Evolutionary conservation across 2,329 filamentous ascomycete genomes (phyloP).

Genomic region (Talaromyces funiculosus): DNA sequence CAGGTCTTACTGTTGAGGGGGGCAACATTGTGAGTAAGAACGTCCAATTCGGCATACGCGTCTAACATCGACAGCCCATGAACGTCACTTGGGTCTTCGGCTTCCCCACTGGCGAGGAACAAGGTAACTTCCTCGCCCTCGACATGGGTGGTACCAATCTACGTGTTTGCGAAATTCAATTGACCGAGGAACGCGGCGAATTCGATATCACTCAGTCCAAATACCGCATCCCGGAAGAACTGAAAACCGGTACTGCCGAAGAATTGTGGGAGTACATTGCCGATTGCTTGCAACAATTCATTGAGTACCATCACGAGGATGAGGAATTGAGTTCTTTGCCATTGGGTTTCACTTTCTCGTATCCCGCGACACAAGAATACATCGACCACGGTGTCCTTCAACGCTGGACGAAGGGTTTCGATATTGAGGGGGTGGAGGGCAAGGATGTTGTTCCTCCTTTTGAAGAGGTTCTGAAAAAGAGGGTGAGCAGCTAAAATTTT

Average conservation of each 20-base stretch:
- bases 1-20: slow-evolving; percentile 77
- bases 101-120: slow-evolving; percentile 80
- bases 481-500: slow-evolving; percentile 43
- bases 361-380: slow-evolving; percentile 87
- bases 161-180: slow-evolving; percentile 85
- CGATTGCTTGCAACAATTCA: slow-evolving; percentile 84
- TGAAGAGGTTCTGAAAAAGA: slow-evolving; percentile 66
- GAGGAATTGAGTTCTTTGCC: slow-evolving; percentile 59
- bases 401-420: slow-evolving; percentile 96
- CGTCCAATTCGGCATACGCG: neutral
- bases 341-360: slow-evolving; percentile 93
- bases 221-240: slow-evolving; percentile 87
- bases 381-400: slow-evolving; percentile 90
- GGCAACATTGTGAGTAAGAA: slow-evolving; percentile 74
- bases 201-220: slow-evolving; percentile 96
- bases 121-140: slow-evolving; percentile 78
- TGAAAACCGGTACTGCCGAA: slow-evolving; percentile 77
- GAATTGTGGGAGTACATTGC: slow-evolving; percentile 94
- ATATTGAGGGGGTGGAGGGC: slow-evolving; percentile 87
- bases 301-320: slow-evolving; percentile 73
- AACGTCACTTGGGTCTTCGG: slow-evolving; percentile 95
- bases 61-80: slow-evolving; percentile 65
- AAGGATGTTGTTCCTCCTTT: slow-evolving; percentile 85
- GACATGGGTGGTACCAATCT: slow-evolving; percentile 97
- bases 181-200: slow-evolving; percentile 81